Percentiles rank a stretch among this genome's conserved stretches.
Conservation (phyloP, 2,329 filamentous ascomycete species). For the Grosmannia serpens region DNA sequence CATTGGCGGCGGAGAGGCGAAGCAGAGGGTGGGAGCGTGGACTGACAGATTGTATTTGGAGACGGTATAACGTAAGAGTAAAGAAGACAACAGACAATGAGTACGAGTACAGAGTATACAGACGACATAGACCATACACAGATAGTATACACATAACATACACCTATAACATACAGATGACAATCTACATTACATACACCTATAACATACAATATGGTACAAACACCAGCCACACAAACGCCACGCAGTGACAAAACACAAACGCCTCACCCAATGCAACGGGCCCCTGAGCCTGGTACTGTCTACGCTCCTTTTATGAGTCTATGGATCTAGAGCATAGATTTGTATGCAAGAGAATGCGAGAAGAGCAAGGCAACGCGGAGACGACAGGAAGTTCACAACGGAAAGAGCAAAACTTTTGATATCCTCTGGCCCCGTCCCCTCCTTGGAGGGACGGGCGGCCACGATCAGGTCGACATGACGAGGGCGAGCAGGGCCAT, state of each 20-base stretch:
- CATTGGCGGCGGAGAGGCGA: neutral
- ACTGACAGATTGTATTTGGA: no score
- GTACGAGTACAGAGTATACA: neutral
- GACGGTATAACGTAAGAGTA: neutral
- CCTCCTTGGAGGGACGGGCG: neutral
- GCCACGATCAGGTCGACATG: slow-evolving; percentile 42
- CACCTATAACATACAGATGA: slow-evolving; percentile 8
- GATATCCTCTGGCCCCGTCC: neutral
- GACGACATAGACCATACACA: neutral
- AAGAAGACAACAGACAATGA: neutral
- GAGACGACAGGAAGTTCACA: neutral
- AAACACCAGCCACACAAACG: slow-evolving; percentile 1
- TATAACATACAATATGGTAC: neutral
- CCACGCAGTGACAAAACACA: neutral
- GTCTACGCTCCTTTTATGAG: slow-evolving; percentile 11
- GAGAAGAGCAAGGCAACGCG: neutral
- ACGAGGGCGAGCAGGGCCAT: slow-evolving; percentile 95
- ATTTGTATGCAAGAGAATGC: neutral
- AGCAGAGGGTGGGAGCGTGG: neutral
- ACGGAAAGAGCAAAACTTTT: slow-evolving; percentile 3
- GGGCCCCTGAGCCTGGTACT: slow-evolving; percentile 3
- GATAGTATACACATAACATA: neutral
- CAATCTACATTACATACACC: slow-evolving; percentile 8
- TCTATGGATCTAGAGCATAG: neutral
- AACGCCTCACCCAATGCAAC: slow-evolving; percentile 9